Percentiles rank a stretch among this genome's conserved stretches.
These are phyloP conservation scores for Pseudoneurospora amorphoporcata DNA, from an alignment of 495 filamentous ascomycete genomes.

Conservation along the genomic window DNA sequence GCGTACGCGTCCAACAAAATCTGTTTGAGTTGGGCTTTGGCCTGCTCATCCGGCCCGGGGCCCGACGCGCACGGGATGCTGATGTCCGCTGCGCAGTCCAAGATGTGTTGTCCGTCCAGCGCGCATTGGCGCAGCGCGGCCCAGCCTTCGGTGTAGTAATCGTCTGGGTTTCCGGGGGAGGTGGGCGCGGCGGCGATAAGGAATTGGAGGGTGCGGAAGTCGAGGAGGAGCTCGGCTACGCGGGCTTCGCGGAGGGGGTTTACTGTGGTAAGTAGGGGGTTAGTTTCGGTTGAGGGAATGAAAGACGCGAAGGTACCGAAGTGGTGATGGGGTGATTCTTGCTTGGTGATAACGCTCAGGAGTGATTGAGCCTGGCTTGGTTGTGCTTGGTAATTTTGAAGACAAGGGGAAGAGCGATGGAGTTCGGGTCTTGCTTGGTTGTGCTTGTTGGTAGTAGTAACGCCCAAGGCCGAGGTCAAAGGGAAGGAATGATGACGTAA, in stretches of 20 bases:
- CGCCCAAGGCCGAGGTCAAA: no score
- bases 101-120: slow-evolving; percentile 62
- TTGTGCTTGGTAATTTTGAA: background rate
- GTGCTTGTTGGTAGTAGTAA: no score
- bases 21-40: slow-evolving; percentile 67
- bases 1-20: slow-evolving; percentile 69
- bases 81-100: slow-evolving; percentile 53
- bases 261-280: slow-evolving; percentile 40
- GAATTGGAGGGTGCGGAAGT: slow-evolving; percentile 73
- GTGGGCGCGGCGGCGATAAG: slow-evolving; percentile 64
- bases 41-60: slow-evolving; percentile 51
- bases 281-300: slow-evolving; percentile 13
- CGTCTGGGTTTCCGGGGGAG: slow-evolving; percentile 47
- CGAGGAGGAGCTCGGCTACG: slow-evolving; percentile 72
- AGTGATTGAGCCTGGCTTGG: background rate
- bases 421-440: no score
- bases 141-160: slow-evolving; percentile 73
- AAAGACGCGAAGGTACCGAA: background rate
- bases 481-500: background rate
- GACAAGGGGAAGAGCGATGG: background rate
- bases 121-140: slow-evolving; percentile 63
- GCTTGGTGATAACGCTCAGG: background rate
- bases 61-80: slow-evolving; percentile 47
- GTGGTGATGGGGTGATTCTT: background rate
- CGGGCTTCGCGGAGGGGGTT: slow-evolving; percentile 75